Percentiles rank a stretch among this genome's conserved stretches.
Conservation (phyloP, 1,139 yeast species). For the Yamadazyma dendronema region DNA sequence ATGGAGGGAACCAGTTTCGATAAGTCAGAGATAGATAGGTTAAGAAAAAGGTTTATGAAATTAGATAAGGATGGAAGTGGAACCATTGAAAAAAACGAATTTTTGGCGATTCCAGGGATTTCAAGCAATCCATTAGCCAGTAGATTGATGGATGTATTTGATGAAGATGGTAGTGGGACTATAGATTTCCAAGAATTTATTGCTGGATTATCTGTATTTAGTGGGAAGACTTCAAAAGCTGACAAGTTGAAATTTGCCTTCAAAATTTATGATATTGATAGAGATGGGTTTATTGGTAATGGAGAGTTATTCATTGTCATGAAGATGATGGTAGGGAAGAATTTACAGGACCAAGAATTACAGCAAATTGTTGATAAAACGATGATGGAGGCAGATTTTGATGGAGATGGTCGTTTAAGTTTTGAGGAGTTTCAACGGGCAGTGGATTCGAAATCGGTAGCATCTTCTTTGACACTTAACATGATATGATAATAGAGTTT, state of each 20-base stretch:
- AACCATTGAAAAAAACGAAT: conserved; percentile 86
- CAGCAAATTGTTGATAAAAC: conserved; percentile 97
- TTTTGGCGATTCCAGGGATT: conserved; percentile 89
- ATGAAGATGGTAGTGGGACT: conserved; percentile 88
- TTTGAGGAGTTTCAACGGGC: conserved; percentile 84
- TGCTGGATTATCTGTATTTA: conserved; percentile 83
- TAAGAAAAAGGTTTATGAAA: conserved; percentile 92
- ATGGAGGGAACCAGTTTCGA: conserved; percentile 83
- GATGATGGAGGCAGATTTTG: conserved; percentile 89
- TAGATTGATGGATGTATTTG: conserved; percentile 91
- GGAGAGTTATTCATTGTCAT: conserved; percentile 92
- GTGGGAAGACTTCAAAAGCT: conserved; percentile 80
- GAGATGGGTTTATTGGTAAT: conserved; percentile 91
- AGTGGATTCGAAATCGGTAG: conserved; percentile 65
- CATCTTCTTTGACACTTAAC: conserved; percentile 55
- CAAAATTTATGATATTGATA: conserved; percentile 90
- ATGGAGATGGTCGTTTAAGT: conserved; percentile 85
- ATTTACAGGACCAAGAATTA: conserved; percentile 79
- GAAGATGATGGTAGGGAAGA: conserved; percentile 96
- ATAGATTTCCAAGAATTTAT: conserved; percentile 96
- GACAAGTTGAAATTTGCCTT: conserved; percentile 90
- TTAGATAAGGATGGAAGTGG: conserved; percentile 92
- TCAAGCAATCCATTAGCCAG: conserved; percentile 86
- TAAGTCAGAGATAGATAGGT: conserved; percentile 85
- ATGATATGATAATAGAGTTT: too few species aligned